These are phyloP conservation scores for Camellia granthamiana DNA, from an alignment of 148 eudicot genomes.

Conservation along the genomic window DNA sequence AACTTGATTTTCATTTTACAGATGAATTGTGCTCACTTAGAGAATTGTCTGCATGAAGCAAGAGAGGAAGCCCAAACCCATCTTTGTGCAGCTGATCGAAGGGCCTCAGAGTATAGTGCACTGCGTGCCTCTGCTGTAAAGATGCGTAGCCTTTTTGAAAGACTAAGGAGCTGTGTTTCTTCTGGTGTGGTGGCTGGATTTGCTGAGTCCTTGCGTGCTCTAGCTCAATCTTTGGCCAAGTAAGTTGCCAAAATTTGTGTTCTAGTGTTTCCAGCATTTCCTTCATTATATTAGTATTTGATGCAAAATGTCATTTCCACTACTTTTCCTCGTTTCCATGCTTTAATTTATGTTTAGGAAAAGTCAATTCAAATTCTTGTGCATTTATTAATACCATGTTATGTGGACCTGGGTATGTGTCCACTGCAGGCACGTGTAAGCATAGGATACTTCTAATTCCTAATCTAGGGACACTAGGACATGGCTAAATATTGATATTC, in stretches of 20 bases:
- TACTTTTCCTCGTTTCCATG: background rate
- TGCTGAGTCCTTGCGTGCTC: conserved; percentile 67
- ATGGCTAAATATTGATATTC: background rate
- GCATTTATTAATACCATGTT: too few relatives aligned
- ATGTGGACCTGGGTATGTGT: too few relatives aligned
- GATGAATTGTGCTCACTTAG: conserved; percentile 98
- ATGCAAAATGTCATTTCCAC: background rate
- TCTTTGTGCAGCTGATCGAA: conserved; percentile 91
- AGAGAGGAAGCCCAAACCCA: conserved; percentile 97
- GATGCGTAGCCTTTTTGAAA: conserved; percentile 81
- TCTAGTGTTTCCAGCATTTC: background rate
- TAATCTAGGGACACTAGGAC: background rate
- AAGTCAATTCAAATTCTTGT: too few relatives aligned
- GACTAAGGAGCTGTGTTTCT: conserved; percentile 66
- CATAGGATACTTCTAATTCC: background rate
- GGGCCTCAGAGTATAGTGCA: conserved; percentile 83
- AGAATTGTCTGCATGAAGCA: conserved; percentile 93
- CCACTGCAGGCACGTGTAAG: background rate
- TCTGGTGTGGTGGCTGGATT: conserved; percentile 68
- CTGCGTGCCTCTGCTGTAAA: conserved; percentile 84
- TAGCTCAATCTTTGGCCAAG: conserved; percentile 88
- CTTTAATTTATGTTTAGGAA: too few relatives aligned
- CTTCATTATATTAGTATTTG: background rate
- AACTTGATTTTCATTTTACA: conserved; percentile 30
- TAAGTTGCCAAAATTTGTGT: conserved; percentile 25